Percentiles rank a stretch among this genome's conserved stretches.
These are phyloP conservation scores for Flagelloscypha sp. DNA, from an alignment of 768 basidiomycete species.

Conservation along the genomic window DNA sequence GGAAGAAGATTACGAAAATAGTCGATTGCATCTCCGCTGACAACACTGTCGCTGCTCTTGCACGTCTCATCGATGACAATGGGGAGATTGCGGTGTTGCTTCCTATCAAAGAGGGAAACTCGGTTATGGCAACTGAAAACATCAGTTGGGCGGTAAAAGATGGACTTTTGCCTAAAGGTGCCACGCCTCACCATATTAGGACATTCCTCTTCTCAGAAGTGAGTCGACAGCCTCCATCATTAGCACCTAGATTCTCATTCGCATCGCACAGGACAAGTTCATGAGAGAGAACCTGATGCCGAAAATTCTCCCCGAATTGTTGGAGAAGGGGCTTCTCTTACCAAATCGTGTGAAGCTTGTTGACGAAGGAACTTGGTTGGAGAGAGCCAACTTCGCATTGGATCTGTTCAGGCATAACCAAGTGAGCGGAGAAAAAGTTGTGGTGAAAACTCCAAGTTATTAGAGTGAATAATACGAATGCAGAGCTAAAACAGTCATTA, in stretches of 20 bases:
- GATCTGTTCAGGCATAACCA: conserved; percentile 38
- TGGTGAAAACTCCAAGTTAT: no score
- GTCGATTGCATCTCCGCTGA: conserved; percentile 33
- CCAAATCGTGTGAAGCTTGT: conserved; percentile 34
- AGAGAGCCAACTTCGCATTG: conserved; percentile 33
- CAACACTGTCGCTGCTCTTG: conserved; percentile 26
- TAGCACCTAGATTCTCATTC: conserved; percentile 1
- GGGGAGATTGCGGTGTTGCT: conserved; percentile 35
- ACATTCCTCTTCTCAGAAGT: conserved; percentile 35
- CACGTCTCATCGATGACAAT: conserved; percentile 26
- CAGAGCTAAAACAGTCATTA: no score
- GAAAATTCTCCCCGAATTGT: conserved; percentile 34
- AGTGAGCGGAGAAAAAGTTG: conserved; percentile 42
- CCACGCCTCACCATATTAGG: conserved; percentile 29
- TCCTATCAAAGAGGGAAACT: conserved; percentile 38
- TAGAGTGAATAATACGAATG: no score
- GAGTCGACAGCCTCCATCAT: conserved; percentile 6
- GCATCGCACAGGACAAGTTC: conserved; percentile 26
- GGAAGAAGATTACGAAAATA: conserved; percentile 23
- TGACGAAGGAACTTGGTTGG: conserved; percentile 33
- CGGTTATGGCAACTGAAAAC: conserved; percentile 21
- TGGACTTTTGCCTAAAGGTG: conserved; percentile 30
- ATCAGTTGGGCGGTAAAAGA: conserved; percentile 18
- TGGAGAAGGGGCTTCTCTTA: conserved; percentile 28
- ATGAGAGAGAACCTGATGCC: conserved; percentile 37